phyloP scores from a whole-genome alignment of 108 stramenopile species.

The Thalassiosira profunda region DNA sequence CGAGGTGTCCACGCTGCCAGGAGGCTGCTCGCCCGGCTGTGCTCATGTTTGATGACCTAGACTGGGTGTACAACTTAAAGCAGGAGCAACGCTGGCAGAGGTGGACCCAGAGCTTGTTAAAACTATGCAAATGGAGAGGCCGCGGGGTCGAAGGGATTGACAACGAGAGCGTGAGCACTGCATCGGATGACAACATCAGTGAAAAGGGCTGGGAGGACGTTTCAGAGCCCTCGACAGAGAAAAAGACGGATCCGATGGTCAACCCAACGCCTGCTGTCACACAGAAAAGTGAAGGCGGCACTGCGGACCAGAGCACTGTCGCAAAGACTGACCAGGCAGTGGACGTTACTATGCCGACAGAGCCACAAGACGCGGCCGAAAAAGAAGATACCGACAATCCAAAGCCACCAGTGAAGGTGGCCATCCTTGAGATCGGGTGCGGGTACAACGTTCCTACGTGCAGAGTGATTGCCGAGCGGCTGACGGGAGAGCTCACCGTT shows the following conservation, averaged over 20 bases:
- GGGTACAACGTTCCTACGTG: slow-evolving; percentile 58
- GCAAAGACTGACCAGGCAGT: no score
- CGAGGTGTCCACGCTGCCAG: slow-evolving; percentile 41
- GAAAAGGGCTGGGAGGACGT: slow-evolving; percentile 13
- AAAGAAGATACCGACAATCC: background rate
- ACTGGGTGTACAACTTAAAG: slow-evolving; percentile 27
- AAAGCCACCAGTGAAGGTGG: slow-evolving; percentile 19
- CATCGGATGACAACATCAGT: background rate
- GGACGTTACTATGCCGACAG: no score
- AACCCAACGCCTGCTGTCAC: no score
- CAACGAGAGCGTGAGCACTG: background rate
- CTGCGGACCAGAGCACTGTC: no score
- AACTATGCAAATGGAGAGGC: slow-evolving; percentile 27
- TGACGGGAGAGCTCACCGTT: slow-evolving; percentile 5
- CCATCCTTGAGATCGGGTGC: slow-evolving; percentile 62
- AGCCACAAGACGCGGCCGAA: background rate
- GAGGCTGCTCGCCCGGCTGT: slow-evolving; percentile 39
- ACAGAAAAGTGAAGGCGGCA: no score
- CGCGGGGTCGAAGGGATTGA: no score
- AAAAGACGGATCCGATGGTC: no score
- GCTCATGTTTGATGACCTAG: slow-evolving; percentile 46
- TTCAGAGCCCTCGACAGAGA: no score
- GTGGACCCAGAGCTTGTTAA: slow-evolving; percentile 35
- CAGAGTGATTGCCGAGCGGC: slow-evolving; percentile 21
- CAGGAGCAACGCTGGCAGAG: slow-evolving; percentile 32